These are phyloP conservation scores for Papiliotrema nemorosa DNA, from an alignment of 1,284 basidiomycete genomes.

Conservation along the genomic window DNA sequence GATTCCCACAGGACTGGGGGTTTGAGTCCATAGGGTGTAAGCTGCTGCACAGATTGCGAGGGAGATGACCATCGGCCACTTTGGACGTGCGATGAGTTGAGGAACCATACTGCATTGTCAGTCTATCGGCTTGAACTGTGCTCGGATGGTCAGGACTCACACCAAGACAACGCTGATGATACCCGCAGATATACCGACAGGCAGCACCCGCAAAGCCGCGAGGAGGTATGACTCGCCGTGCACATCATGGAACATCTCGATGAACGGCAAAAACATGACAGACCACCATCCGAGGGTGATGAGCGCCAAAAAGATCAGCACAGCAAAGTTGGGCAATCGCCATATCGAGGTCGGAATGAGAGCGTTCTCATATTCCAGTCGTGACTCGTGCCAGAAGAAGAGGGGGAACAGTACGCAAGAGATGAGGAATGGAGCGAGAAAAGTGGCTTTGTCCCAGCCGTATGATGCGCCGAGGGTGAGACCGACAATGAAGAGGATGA, in stretches of 20 bases:
- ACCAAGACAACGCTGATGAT: background rate
- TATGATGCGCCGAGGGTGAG: conserved; percentile 18
- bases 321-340: conserved; percentile 24
- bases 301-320: conserved; percentile 19
- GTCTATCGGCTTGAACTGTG: background rate
- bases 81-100: background rate
- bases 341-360: conserved; percentile 32
- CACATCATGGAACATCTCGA: background rate
- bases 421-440: conserved; percentile 17
- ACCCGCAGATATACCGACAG: background rate
- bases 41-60: conserved; percentile 11
- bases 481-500: conserved; percentile 17
- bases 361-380: conserved; percentile 23
- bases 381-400: conserved; percentile 30
- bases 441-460: conserved; percentile 13
- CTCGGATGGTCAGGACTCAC: background rate
- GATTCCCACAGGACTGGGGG: background rate
- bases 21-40: conserved; percentile 8
- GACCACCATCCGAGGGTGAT: conserved; percentile 10
- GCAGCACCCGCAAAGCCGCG: background rate
- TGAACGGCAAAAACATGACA: background rate
- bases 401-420: conserved; percentile 6
- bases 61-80: conserved; percentile 11
- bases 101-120: background rate
- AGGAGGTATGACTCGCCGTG: background rate